A percentile compares a stretch with the other conserved stretches of the same genome.
phyloP scores from a whole-genome alignment of 257 asterid species.

The Solanum pimpinellifolium region DNA sequence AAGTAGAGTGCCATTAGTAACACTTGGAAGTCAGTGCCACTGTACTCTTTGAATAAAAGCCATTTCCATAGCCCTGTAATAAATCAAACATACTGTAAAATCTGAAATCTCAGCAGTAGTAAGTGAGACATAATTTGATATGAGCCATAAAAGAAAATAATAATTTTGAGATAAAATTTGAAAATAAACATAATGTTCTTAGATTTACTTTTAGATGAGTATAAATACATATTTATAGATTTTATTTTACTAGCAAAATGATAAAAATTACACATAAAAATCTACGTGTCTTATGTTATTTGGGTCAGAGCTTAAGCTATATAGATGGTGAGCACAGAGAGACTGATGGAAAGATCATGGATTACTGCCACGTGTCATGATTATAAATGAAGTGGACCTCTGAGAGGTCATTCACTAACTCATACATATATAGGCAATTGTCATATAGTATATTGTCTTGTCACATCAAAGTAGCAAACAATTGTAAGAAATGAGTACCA shows the following conservation, averaged over 20 bases:
- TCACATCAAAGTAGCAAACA: slow-evolving; percentile 23
- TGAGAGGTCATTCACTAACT: slow-evolving; percentile 25
- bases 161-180: background rate
- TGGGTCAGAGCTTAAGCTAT: too few species aligned
- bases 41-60: background rate
- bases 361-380: slow-evolving; percentile 22
- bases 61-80: background rate
- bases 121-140: background rate
- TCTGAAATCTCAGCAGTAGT: background rate
- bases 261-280: background rate
- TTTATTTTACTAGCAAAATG: rapidly evolving
- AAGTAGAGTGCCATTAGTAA: background rate
- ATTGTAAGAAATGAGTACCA: background rate
- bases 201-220: background rate
- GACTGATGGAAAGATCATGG: slow-evolving; percentile 16
- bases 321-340: background rate
- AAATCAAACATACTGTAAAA: background rate
- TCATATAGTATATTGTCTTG: slow-evolving; percentile 26
- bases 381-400: background rate
- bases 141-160: background rate
- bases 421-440: background rate
- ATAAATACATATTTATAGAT: background rate
- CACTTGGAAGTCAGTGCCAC: background rate
- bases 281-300: too few species aligned
- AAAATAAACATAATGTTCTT: background rate